Base-by-base conservation (phyloP, 352 stramenopile genomes). In the Phytophthora pseudosyringae region DNA sequence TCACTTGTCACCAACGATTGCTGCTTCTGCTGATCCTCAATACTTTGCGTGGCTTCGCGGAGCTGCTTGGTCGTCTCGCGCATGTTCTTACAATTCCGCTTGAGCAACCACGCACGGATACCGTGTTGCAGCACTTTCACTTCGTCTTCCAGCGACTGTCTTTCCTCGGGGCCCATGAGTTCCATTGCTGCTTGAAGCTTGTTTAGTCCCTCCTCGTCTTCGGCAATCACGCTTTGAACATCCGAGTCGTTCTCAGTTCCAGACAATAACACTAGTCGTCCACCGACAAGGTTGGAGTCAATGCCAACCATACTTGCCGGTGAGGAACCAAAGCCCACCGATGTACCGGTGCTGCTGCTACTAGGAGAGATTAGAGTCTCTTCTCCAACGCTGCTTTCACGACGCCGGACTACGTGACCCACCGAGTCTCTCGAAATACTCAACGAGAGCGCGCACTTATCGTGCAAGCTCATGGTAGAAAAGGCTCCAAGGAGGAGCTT, bases 31-130 rank as follows among this genome's bases (percentile, higher is more conserved):
- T 83, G 75, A 18, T 86, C 65, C 41, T 83, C 64, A n/a, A 91
- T 88, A 64, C 43, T 89, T 26, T 75, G 75, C 3, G 85, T 76
- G 1, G 83, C 85, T 76, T 94, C 88, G 21, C 94, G 79, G 5
- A 97, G 67, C 29, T 81, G 76, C 50, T 89, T 90, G 29, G 90
- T 95, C 18, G 90, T 90, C 49, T 97, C 89, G 16, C 89, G 83
- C 83, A 97, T 93, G 52, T 89, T 91, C 25, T 84, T 85, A 59
- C 90, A 97, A 61, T 96, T 97, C 26, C 90, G 84, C 18, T 90
- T 88, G 16, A 97, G 76, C 32, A 97, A 52, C 91, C 91, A 97
- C 7, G 78, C 78, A 0, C 88, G 83, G 16, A 97, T 86, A 45
- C 96, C 96, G 51, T 89, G 77, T 63, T 97, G 88, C 32, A 97